A percentile compares a stretch with the other conserved stretches of the same genome.
phyloP scores from a whole-genome alignment of 2,329 filamentous ascomycete genomes.

The Penicillium sp. region DNA sequence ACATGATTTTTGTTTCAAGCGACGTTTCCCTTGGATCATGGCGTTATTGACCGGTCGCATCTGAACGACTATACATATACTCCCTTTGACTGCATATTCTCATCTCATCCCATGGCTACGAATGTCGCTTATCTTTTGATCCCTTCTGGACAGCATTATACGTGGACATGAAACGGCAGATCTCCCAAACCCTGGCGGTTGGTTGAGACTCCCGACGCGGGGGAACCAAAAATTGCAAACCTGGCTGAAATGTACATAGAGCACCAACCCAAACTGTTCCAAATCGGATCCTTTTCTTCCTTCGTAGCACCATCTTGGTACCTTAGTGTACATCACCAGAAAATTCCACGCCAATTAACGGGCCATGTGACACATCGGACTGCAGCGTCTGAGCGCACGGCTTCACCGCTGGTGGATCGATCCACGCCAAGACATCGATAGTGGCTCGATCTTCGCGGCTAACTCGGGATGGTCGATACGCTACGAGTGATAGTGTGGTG shows the following conservation, averaged over 20 bases:
- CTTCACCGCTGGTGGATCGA: constrained; percentile 18
- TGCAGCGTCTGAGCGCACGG: background rate
- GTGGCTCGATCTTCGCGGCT: constrained; percentile 21
- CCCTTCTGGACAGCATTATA: background rate
- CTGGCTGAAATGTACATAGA: constrained; percentile 12
- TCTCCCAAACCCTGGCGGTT: constrained; percentile 19
- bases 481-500: constrained; percentile 11
- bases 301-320: background rate
- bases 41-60: constrained; percentile 17
- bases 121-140: background rate
- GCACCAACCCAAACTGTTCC: constrained; percentile 3
- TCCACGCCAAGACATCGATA: constrained; percentile 14
- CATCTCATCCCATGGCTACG: constrained; percentile 6
- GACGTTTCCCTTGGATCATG: constrained; percentile 18
- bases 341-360: constrained; percentile 1
- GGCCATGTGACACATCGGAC: constrained; percentile 22
- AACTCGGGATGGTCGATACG: constrained; percentile 19
- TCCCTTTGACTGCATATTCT: constrained; percentile 1
- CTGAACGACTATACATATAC: constrained; percentile 2
- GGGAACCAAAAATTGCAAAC: constrained; percentile 10
- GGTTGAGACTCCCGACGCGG: constrained; percentile 19
- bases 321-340: background rate
- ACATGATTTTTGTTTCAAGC: constrained; percentile 9
- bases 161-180: constrained; percentile 11
- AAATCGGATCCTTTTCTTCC: background rate